Percentiles rank a stretch among this genome's conserved stretches.
Evolutionary conservation across 202 grass and related monocot species (phyloP).

Genomic region (Miscanthus sacchariflorus): DNA sequence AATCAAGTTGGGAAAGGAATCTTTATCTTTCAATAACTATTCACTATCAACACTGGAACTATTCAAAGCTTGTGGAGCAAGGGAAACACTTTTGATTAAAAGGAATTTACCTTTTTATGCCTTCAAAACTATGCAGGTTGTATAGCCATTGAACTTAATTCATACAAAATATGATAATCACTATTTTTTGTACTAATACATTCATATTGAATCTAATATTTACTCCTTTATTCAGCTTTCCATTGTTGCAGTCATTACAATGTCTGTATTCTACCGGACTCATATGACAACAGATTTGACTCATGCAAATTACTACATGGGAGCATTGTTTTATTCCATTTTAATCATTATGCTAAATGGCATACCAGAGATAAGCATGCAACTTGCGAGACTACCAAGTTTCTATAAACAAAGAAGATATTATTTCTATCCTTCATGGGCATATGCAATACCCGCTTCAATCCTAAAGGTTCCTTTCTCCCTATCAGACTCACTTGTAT

Average conservation of each 20-base stretch:
- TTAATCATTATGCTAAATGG: constrained; percentile 59
- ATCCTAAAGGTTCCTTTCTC: constrained; percentile 65
- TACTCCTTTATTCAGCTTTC: constrained; percentile 48
- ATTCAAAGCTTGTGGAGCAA: constrained; percentile 52
- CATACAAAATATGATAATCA: no score
- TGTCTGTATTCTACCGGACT: constrained; percentile 55
- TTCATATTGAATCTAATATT: background rate
- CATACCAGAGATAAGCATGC: constrained; percentile 54
- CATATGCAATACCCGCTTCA: constrained; percentile 64
- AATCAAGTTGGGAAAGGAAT: constrained; percentile 20
- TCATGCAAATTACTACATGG: constrained; percentile 69
- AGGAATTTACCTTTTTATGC: constrained; percentile 53
- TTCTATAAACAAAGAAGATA: constrained; percentile 62
- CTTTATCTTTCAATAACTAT: constrained; percentile 51
- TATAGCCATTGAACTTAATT: background rate
- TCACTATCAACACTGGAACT: constrained; percentile 44
- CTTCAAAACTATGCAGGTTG: constrained; percentile 59
- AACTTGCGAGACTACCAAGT: constrained; percentile 51
- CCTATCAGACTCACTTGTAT: constrained; percentile 54
- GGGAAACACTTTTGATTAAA: constrained; percentile 60
- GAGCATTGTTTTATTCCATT: constrained; percentile 57
- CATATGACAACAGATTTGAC: constrained; percentile 46
- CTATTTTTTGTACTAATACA: no score
- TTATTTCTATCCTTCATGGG: constrained; percentile 68
- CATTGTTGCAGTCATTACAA: constrained; percentile 49